These are phyloP conservation scores for Hypomyces perniciosus DNA, from an alignment of 2,329 filamentous ascomycete species.

Conservation along the genomic window DNA sequence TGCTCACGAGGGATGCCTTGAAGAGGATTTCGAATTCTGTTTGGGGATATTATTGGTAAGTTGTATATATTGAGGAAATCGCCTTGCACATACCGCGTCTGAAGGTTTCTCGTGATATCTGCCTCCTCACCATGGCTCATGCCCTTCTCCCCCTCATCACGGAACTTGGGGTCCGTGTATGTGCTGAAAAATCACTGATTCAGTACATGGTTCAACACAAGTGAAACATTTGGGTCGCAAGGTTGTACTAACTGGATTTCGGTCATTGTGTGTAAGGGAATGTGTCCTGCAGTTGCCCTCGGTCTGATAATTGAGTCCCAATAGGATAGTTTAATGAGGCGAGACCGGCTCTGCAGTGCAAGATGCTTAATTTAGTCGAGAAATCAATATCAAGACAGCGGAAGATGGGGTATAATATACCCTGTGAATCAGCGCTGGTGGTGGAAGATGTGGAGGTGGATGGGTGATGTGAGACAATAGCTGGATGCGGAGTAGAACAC, in stretches of 20 bases:
- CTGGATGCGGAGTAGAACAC: constrained; percentile 13
- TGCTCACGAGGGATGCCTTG: constrained; percentile 43
- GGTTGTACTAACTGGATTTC: constrained; percentile 10
- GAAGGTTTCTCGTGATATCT: constrained; percentile 34
- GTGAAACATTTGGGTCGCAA: background rate
- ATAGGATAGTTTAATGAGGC: background rate
- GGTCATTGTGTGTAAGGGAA: constrained; percentile 2
- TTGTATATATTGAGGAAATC: background rate
- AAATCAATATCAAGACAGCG: constrained; percentile 7
- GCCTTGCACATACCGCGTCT: constrained; percentile 33
- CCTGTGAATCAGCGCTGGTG: constrained; percentile 1
- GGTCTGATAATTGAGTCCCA: background rate
- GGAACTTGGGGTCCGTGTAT: constrained; percentile 14
- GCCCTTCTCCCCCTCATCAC: constrained; percentile 20
- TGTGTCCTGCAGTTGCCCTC: constrained; percentile 1
- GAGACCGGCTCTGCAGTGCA: background rate
- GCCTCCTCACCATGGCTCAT: constrained; percentile 25
- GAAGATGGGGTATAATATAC: constrained; percentile 9
- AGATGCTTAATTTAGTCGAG: no score
- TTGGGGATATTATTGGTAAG: background rate
- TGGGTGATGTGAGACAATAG: constrained; percentile 3
- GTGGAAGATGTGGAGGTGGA: constrained; percentile 11
- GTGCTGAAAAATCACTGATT: constrained; percentile 3
- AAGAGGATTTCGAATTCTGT: constrained; percentile 42
- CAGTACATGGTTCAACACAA: constrained; percentile 1